phyloP scores from a whole-genome alignment of 208 protist genomes.

The Crithidia acanthocephali region DNA sequence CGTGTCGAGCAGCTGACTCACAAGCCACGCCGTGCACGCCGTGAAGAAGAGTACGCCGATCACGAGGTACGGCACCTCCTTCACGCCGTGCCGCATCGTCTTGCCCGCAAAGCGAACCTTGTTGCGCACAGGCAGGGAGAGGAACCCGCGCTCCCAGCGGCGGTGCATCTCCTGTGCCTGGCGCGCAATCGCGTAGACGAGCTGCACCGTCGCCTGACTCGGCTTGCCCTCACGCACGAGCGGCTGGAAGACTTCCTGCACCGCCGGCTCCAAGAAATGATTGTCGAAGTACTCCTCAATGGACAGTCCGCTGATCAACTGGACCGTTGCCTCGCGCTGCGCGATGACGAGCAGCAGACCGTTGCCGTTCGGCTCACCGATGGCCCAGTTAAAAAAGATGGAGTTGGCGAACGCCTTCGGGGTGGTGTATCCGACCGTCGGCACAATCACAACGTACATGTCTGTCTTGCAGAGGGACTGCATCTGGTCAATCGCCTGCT shows the following conservation, averaged over 20 bases:
- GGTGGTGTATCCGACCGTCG: conserved; percentile 86
- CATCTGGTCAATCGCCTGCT: conserved; percentile 88
- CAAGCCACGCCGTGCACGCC: conserved; percentile 54
- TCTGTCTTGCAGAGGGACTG: conserved; percentile 82
- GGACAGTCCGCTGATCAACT: conserved; percentile 72
- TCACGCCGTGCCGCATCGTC: conserved; percentile 65
- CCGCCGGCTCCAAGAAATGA: conserved; percentile 70
- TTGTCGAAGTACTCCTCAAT: conserved; percentile 85
- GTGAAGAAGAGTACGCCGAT: conserved; percentile 66
- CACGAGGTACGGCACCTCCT: conserved; percentile 65
- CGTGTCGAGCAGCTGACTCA: conserved; percentile 79
- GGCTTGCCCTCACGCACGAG: conserved; percentile 79
- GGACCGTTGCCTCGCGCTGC: conserved; percentile 82
- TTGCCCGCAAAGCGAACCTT: conserved; percentile 66
- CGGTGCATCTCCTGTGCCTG: conserved; percentile 83
- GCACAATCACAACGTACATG: conserved; percentile 86
- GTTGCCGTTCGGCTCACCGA: conserved; percentile 78
- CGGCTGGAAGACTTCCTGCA: conserved; percentile 81
- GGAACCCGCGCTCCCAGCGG: conserved; percentile 61
- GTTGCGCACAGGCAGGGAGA: conserved; percentile 72
- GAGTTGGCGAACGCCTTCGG: conserved; percentile 82
- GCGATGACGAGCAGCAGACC: conserved; percentile 82
- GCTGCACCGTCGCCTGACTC: conserved; percentile 82
- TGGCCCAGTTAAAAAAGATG: conserved; percentile 88
- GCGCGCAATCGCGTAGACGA: conserved; percentile 88